These are phyloP conservation scores for Conringia planisiliqua DNA, from an alignment of 345 rosid genomes.

Conservation along the genomic window DNA sequence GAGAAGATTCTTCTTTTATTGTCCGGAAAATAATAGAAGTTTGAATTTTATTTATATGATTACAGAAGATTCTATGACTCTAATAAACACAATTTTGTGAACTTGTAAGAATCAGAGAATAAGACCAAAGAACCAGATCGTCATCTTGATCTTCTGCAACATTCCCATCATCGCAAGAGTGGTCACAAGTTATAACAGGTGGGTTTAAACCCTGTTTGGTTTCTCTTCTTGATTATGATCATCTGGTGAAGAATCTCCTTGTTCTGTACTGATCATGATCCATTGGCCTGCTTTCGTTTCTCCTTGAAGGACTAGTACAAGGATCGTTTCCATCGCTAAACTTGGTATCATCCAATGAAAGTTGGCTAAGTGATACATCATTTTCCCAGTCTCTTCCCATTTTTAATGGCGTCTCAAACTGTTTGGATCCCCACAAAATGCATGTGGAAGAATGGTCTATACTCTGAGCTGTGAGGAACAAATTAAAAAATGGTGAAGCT, in stretches of 20 bases:
- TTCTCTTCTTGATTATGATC: conserved; percentile 44
- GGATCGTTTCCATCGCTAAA: conserved; percentile 1
- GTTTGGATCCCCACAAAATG: conserved; percentile 1
- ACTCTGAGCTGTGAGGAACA: background rate
- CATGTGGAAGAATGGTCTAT: background rate
- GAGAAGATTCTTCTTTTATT: background rate
- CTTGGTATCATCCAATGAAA: conserved; percentile 17
- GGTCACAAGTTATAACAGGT: conserved; percentile 44
- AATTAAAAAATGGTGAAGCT: too few relatives aligned
- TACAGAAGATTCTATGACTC: background rate
- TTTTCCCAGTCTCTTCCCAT: conserved; percentile 40
- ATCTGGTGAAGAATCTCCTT: conserved; percentile 46
- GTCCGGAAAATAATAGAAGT: background rate
- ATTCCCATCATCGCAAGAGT: conserved; percentile 33
- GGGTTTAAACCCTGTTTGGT: too few relatives aligned
- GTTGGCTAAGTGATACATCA: conserved; percentile 11
- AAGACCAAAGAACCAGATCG: background rate
- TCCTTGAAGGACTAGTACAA: conserved; percentile 9
- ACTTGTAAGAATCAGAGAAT: background rate
- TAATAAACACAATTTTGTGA: background rate
- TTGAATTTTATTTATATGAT: background rate
- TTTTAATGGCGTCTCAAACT: conserved; percentile 9
- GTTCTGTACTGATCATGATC: conserved; percentile 69
- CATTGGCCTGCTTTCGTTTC: conserved; percentile 27
- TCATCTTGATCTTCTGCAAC: conserved; percentile 13